Evolutionary conservation across 1,139 yeast genomes (phyloP), one percentile per base, ranked within the genome.

Genomic region (Nadsonia starkeyi-henricii): DNA sequence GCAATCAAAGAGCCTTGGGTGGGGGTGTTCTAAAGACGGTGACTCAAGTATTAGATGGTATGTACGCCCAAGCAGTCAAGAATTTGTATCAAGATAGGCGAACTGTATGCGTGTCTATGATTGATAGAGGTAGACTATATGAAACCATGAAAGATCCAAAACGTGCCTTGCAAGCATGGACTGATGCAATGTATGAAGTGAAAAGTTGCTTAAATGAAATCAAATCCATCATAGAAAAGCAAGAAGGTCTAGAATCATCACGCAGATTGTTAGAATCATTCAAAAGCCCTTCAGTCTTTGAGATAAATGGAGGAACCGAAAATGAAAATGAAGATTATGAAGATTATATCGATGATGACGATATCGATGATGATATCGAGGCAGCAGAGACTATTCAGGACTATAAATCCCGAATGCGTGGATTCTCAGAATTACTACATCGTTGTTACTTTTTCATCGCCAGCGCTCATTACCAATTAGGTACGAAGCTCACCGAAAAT

Each of bases 391-490:
- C 36, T 2, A 41, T 49, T 4, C 43, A 44, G 46, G 45, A 47
- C 5, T 47, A 49, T 15, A 46, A 57, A 39, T 59, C 60, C 7
- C 58, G 62, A n/a, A 52, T 58, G 39, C 44, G 61, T 21, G 49
- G 62, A 1, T 78, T 83, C 76, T 61, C 71, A 47, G 83, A 86
- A 47, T 61, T 77, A 15, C 65, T 84, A 20, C 96, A 89, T 61
- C 79, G 88, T 49, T 74, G 82, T 46, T 81, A 76, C 58, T 89
- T 88, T 60, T 76, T 86, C 54, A 68, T 84, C 42, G 98, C 88
- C 0, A 82, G 95, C 0, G 81, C 88, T 0, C 79, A 84, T 61
- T 89, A 77, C 57, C 88, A 83, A 57, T 63, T 71, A 1, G 60
- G 55, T 0, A 33, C 48, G 12, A 50, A 50, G 20, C 42, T 45